A percentile compares a stretch with the other conserved stretches of the same genome.
These are phyloP conservation scores for Aspergillus nidulans DNA, from an alignment of 495 filamentous ascomycete genomes.

Conservation along the genomic window DNA sequence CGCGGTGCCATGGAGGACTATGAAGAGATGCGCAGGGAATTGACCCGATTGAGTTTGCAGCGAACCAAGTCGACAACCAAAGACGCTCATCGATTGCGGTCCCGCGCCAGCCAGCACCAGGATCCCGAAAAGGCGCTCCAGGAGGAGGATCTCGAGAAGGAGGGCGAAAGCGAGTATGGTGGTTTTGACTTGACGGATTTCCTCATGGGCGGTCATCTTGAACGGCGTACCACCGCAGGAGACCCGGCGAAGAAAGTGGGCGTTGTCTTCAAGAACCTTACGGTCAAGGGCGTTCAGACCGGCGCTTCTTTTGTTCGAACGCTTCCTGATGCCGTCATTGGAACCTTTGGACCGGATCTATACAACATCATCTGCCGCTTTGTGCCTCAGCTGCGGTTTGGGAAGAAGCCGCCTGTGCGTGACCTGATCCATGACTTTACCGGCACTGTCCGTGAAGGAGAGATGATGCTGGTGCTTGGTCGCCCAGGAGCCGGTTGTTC, in stretches of 20 bases:
- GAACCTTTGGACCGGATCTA: constrained; percentile 79
- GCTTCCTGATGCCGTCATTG: constrained; percentile 71
- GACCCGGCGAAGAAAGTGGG: constrained; percentile 79
- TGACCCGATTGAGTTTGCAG: constrained; percentile 55
- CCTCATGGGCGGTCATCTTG: constrained; percentile 74
- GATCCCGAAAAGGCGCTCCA: constrained; percentile 35
- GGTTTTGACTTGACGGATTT: constrained; percentile 71
- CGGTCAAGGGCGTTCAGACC: constrained; percentile 66
- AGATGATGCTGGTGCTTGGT: constrained; percentile 82
- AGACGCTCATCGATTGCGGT: constrained; percentile 21
- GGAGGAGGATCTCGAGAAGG: constrained; percentile 21
- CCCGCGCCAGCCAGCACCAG: constrained; percentile 26
- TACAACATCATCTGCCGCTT: constrained; percentile 63
- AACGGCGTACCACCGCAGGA: constrained; percentile 63
- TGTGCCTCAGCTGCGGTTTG: constrained; percentile 58
- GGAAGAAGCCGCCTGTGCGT: constrained; percentile 45
- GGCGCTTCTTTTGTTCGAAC: constrained; percentile 67
- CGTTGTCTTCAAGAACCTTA: constrained; percentile 75
- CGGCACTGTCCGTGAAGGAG: constrained; percentile 72
- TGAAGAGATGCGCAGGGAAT: constrained; percentile 61
- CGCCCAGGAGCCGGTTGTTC: constrained; percentile 76
- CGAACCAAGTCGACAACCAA: constrained; percentile 35
- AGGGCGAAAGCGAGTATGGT: constrained; percentile 42
- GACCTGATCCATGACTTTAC: constrained; percentile 72
- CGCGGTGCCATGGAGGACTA: constrained; percentile 65